These are phyloP conservation scores for Coemansia sp. DNA, from an alignment of 192 early-diverging fungal genomes.

Conservation along the genomic window DNA sequence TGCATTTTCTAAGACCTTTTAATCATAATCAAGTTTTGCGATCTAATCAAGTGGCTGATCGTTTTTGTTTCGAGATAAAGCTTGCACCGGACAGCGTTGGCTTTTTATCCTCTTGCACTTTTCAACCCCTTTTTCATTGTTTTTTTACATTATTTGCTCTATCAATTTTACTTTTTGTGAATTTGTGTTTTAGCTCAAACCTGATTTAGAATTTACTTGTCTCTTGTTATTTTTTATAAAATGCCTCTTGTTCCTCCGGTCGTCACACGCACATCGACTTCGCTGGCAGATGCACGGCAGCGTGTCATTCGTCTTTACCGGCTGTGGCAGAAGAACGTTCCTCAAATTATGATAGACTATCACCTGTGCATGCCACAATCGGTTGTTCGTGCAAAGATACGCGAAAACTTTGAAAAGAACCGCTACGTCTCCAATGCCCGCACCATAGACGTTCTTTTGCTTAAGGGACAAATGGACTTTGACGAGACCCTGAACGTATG, in stretches of 20 bases:
- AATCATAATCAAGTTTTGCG: neutral
- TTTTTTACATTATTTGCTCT: too few species aligned
- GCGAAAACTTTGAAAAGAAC: constrained; percentile 87
- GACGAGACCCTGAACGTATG: constrained; percentile 90
- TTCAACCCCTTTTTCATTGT: too few species aligned
- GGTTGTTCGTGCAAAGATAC: constrained; percentile 76
- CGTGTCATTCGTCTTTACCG: constrained; percentile 70
- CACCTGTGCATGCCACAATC: constrained; percentile 72
- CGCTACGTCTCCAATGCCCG: constrained; percentile 72
- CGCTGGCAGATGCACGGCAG: constrained; percentile 62
- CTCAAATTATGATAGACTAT: constrained; percentile 71
- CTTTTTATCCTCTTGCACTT: too few species aligned
- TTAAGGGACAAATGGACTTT: constrained; percentile 85
- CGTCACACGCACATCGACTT: constrained; percentile 56
- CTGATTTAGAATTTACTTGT: too few species aligned
- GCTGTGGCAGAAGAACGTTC: constrained; percentile 64
- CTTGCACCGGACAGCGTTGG: too few species aligned
- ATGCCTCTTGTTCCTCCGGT: constrained; percentile 52
- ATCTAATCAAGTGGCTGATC: too few species aligned
- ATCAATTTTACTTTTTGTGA: neutral
- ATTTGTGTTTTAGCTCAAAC: constrained; percentile 1
- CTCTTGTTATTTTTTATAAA: neutral
- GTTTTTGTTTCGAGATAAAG: too few species aligned
- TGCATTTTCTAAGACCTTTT: too few species aligned
- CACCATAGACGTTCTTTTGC: constrained; percentile 78